Evolutionary conservation across 768 basidiomycete genomes (phyloP).

Genomic region (Trametes punicea): DNA sequence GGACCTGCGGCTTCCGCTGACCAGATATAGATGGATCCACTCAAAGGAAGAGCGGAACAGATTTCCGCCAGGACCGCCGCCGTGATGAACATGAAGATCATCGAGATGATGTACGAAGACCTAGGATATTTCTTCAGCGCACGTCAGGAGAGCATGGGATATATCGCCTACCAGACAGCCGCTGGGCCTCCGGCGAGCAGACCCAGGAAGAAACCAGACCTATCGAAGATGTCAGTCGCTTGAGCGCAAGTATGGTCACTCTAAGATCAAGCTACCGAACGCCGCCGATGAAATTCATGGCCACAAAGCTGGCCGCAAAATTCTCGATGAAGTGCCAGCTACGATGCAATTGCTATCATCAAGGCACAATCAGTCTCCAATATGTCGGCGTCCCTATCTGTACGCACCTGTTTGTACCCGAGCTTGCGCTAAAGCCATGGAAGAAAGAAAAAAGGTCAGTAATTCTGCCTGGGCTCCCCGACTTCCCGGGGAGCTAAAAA

Average conservation of each 20-base stretch:
- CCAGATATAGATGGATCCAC: constrained; percentile 94
- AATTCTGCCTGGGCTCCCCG: constrained; percentile 36
- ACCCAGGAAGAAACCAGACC: constrained; percentile 77
- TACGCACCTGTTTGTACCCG: constrained; percentile 74
- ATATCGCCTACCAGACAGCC: constrained; percentile 65
- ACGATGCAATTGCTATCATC: constrained; percentile 73
- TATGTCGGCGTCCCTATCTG: neutral
- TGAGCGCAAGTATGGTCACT: neutral
- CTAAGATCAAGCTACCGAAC: constrained; percentile 52
- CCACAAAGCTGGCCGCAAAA: constrained; percentile 84
- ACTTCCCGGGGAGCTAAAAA: constrained; percentile 39
- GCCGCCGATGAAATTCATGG: constrained; percentile 88
- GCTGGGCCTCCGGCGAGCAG: constrained; percentile 83
- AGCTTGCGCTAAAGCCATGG: constrained; percentile 51
- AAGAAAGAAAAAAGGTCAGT: constrained; percentile 47
- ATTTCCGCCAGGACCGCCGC: constrained; percentile 86
- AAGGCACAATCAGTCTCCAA: neutral
- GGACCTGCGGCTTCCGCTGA: constrained; percentile 90
- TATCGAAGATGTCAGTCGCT: constrained; percentile 28
- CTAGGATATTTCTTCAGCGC: constrained; percentile 34
- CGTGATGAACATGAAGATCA: constrained; percentile 86
- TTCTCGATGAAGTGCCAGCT: constrained; percentile 81
- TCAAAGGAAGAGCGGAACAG: constrained; percentile 82
- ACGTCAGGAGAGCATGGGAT: neutral
- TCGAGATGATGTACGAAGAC: constrained; percentile 81